Evolutionary conservation across 1,284 basidiomycete species (phyloP).

Genomic region (Trichosporon asahii): DNA sequence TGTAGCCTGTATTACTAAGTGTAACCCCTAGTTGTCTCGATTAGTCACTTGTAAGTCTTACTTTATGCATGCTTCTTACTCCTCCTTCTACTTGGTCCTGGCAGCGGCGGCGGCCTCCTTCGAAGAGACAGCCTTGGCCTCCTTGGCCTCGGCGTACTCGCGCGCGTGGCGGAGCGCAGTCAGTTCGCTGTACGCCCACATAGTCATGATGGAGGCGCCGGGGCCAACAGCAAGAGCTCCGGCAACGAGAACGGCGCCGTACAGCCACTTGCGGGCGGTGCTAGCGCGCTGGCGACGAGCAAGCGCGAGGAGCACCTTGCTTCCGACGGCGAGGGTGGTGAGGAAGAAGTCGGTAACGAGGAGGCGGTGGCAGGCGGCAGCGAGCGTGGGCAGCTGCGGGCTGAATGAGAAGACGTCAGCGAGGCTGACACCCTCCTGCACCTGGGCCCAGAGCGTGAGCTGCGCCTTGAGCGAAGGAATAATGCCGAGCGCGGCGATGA

Average conservation of each 20-base stretch:
- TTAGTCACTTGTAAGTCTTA: background rate
- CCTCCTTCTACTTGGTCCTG: background rate
- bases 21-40: background rate
- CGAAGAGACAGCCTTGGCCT: background rate
- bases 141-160: conserved; percentile 16
- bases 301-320: conserved; percentile 15
- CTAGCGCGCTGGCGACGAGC: background rate
- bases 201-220: conserved; percentile 15
- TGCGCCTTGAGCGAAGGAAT: background rate
- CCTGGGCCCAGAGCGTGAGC: background rate
- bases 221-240: conserved; percentile 12
- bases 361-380: conserved; percentile 8
- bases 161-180: conserved; percentile 10
- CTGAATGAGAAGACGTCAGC: background rate
- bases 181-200: conserved; percentile 22
- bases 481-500: conserved; percentile 19
- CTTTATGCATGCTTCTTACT: background rate
- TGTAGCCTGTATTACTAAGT: background rate
- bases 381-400: background rate
- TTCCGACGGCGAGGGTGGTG: conserved; percentile 6
- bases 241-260: background rate
- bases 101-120: background rate
- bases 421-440: background rate
- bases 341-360: conserved; percentile 17
- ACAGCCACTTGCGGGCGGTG: background rate